These are phyloP conservation scores for Rhizopus microsporus DNA, from an alignment of 371 early-diverging fungal species.

Conservation along the genomic window DNA sequence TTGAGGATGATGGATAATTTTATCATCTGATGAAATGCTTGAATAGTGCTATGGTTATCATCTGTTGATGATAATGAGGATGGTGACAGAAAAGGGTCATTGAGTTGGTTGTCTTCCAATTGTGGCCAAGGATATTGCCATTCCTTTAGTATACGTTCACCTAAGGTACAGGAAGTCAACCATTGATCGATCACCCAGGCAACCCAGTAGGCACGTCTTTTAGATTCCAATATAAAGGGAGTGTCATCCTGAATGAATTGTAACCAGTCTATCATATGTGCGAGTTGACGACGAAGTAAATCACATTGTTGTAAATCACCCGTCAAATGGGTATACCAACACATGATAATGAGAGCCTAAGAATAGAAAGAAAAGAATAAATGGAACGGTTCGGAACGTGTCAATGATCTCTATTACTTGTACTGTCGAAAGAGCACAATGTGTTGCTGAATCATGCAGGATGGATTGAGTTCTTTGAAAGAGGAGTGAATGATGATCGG, in stretches of 20 bases:
- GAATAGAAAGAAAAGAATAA: constrained; percentile 4
- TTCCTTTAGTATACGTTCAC: constrained; percentile 6
- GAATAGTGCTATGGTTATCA: not conserved
- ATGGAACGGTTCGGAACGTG: not conserved
- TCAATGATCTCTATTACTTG: constrained; percentile 26
- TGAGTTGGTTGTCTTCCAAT: constrained; percentile 42
- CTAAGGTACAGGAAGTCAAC: constrained; percentile 30
- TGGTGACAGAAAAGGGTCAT: constrained; percentile 5
- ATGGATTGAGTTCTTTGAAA: not conserved
- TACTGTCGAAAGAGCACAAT: constrained; percentile 17
- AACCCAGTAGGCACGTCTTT: constrained; percentile 45
- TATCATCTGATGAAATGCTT: constrained; percentile 39
- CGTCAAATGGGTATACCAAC: constrained; percentile 41
- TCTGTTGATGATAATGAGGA: not conserved
- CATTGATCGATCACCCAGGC: constrained; percentile 44
- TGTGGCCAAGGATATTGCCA: constrained; percentile 38
- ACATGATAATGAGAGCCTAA: constrained; percentile 42
- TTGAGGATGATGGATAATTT: constrained; percentile 32
- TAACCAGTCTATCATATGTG: constrained; percentile 9
- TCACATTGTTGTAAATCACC: constrained; percentile 33
- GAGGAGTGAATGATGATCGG: constrained; percentile 6
- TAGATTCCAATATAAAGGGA: constrained; percentile 24
- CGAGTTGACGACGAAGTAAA: constrained; percentile 24
- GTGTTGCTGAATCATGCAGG: constrained; percentile 4
- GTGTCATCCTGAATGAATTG: constrained; percentile 8